Conservation (phyloP, 345 rosid genomes). For the Brassica rapa region DNA sequence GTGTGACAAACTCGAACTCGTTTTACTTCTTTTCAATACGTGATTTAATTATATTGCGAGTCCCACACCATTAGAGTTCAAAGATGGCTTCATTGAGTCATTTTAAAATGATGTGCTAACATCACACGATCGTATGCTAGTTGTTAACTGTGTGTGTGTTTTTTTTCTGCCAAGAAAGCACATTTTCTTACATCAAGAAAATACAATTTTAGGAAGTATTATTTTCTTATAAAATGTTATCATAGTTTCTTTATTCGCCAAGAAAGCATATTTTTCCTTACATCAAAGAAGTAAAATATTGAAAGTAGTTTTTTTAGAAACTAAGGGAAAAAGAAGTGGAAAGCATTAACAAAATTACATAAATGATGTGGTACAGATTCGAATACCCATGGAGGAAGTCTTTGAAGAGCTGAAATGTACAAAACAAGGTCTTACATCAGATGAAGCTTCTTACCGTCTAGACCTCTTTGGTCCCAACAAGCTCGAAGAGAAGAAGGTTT, state of each 20-base stretch:
- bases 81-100: background rate
- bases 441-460: slow-evolving; percentile 73
- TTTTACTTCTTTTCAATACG: background rate
- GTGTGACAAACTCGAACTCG: background rate
- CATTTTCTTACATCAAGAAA: background rate
- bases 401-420: slow-evolving; percentile 63
- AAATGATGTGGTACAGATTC: slow-evolving; percentile 16
- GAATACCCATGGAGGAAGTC: slow-evolving; percentile 83
- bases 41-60: background rate
- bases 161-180: background rate
- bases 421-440: slow-evolving; percentile 55
- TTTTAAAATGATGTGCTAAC: background rate
- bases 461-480: slow-evolving; percentile 88
- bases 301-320: background rate
- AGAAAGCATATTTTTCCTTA: background rate
- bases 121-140: background rate
- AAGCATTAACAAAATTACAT: background rate
- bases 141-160: background rate
- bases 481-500: slow-evolving; percentile 90
- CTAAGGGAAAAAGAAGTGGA: background rate
- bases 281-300: background rate
- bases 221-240: background rate
- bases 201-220: background rate
- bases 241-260: background rate
- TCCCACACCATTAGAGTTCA: background rate